These are phyloP conservation scores for Curvularia verruculosa DNA, from an alignment of 2,329 filamentous ascomycete genomes.

Conservation along the genomic window DNA sequence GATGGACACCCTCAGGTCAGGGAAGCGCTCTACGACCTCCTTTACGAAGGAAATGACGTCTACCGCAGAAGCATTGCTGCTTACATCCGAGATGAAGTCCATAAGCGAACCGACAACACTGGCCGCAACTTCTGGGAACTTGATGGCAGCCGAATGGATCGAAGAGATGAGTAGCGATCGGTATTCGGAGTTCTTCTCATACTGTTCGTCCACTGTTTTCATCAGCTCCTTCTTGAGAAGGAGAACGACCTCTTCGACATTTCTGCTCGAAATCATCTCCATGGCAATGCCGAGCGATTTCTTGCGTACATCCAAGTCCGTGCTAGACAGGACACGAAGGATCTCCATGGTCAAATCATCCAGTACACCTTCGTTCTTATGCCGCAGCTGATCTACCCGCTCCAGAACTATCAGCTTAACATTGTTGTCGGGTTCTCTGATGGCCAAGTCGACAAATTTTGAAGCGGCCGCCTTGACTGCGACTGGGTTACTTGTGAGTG, in stretches of 20 bases:
- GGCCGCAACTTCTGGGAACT: conserved; percentile 96
- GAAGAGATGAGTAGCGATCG: conserved; percentile 93
- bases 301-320: conserved; percentile 92
- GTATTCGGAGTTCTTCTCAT: conserved; percentile 72
- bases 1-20: conserved; percentile 83
- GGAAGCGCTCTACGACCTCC: conserved; percentile 98
- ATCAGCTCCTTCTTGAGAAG: conserved; percentile 96
- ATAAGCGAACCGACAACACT: conserved; percentile 96
- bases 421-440: conserved; percentile 98
- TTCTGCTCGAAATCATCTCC: conserved; percentile 99
- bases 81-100: conserved; percentile 99
- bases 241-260: conserved; percentile 95
- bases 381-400: conserved; percentile 84
- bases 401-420: conserved; percentile 98
- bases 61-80: conserved; percentile 94
- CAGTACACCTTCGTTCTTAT: conserved; percentile 86
- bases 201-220: conserved; percentile 97
- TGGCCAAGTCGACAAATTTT: conserved; percentile 96
- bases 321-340: conserved; percentile 88
- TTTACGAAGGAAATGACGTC: conserved; percentile 99
- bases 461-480: conserved; percentile 94
- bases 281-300: conserved; percentile 90
- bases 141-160: conserved; percentile 98
- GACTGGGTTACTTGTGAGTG: conserved; percentile 93
- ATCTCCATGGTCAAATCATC: conserved; percentile 98